These are phyloP conservation scores for Cocos nucifera DNA, from an alignment of 176 grass and related monocot species.

Conservation along the genomic window DNA sequence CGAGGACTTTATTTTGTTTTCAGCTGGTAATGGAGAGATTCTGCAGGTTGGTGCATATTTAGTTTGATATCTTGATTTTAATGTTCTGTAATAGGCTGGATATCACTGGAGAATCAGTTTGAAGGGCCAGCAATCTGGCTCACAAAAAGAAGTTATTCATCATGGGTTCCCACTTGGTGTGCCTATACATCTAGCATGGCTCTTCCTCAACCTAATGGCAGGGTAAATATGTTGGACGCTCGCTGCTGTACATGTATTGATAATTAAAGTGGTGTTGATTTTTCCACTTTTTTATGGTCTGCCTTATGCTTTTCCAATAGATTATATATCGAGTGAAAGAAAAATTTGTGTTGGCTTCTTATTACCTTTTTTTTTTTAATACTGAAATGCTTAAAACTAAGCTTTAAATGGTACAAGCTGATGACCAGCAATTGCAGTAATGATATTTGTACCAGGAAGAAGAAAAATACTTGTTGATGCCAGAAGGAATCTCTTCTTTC, in stretches of 20 bases:
- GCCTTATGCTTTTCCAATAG: no score
- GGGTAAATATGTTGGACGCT: conserved; percentile 43
- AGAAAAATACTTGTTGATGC: no score
- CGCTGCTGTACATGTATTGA: conserved; percentile 2
- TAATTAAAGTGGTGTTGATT: no score
- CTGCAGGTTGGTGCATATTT: conserved; percentile 2
- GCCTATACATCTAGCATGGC: conserved; percentile 73
- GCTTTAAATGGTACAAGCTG: no score
- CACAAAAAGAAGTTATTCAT: conserved; percentile 54
- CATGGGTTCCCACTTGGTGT: conserved; percentile 80
- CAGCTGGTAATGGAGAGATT: background rate
- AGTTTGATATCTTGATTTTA: conserved; percentile 20
- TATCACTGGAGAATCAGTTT: conserved; percentile 73
- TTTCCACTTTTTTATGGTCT: no score
- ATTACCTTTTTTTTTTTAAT: no score
- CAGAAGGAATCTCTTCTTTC: no score
- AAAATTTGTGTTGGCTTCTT: no score
- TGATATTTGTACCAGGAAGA: no score
- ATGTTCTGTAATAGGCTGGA: conserved; percentile 65
- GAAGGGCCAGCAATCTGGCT: conserved; percentile 60
- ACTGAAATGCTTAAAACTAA: no score
- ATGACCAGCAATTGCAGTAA: no score
- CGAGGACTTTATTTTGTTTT: background rate
- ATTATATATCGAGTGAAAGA: no score
- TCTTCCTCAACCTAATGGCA: conserved; percentile 66